Percentiles rank a stretch among this genome's conserved stretches.
These are phyloP conservation scores for Stachybotrys echinatus DNA, from an alignment of 2,329 filamentous ascomycete species.

Conservation along the genomic window DNA sequence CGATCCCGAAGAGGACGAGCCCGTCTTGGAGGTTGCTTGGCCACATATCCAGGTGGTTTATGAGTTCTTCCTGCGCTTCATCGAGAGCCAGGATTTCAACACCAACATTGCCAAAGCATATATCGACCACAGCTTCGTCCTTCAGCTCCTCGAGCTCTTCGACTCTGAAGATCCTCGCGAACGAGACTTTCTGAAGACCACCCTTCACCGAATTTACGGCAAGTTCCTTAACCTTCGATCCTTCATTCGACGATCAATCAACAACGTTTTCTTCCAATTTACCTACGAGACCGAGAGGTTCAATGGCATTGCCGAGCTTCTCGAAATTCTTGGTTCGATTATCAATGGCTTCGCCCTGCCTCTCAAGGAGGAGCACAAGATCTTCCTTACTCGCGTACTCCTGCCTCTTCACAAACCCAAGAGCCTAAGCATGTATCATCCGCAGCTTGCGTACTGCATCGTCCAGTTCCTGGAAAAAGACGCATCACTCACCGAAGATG, in stretches of 20 bases:
- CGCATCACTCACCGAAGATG: constrained; percentile 92
- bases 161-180: constrained; percentile 97
- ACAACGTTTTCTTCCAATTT: constrained; percentile 99
- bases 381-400: constrained; percentile 90
- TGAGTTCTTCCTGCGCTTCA: constrained; percentile 98
- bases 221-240: constrained; percentile 98
- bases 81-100: constrained; percentile 99
- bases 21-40: constrained; percentile 96
- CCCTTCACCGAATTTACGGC: constrained; percentile 94
- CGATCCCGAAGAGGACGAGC: constrained; percentile 97
- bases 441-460: constrained; percentile 96
- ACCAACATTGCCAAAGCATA: constrained; percentile 99
- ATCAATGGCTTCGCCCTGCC: constrained; percentile 98
- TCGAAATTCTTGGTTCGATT: constrained; percentile 96
- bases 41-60: constrained; percentile 99
- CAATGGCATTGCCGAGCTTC: constrained; percentile 93
- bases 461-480: constrained; percentile 99
- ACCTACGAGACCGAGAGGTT: constrained; percentile 98
- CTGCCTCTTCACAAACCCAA: constrained; percentile 97
- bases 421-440: constrained; percentile 99
- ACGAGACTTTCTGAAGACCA: constrained; percentile 96
- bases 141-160: constrained; percentile 94
- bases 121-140: constrained; percentile 96
- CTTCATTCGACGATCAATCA: constrained; percentile 96
- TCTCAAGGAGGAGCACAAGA: constrained; percentile 96